Evolutionary conservation across 2,329 filamentous ascomycete species (phyloP), one percentile per base, ranked within the genome.

Genomic region (Penicillium brasilianum): DNA sequence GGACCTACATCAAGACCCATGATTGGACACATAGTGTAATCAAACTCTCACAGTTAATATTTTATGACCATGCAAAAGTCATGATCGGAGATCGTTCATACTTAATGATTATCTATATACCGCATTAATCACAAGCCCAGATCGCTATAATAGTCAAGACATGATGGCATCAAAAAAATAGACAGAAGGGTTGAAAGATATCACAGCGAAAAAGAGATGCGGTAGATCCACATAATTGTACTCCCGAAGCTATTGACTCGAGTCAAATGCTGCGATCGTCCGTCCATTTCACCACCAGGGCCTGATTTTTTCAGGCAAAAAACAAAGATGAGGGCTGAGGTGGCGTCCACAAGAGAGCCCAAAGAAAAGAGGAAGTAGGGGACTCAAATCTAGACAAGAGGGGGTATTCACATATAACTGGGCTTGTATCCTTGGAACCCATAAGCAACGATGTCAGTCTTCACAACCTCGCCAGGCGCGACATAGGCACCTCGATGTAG

Each of bases 391-490:
- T 28, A 28, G 25, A 37, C 18, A 53, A 44, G n/a, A 22, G n/a
- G 34, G 34, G 52, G 37, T 54, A 54, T 56, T 76, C 68, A 77
- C 74, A 77, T 76, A 57, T 79, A 78, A 61, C 72, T 75, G 44
- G 78, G 77, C 55, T 78, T 79, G 30, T 76, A 66, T 6, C 76
- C 76, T 51, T 79, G 77, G 44, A 78, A 78, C 16, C 77, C 74
- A 67, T 79, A 79, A 28, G 75, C 74, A 55, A 75, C 72, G 60
- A 81, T 76, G 50, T 80, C 74, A n/a, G 74, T 71, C 60, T 73
- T 77, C 32, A 82, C 79, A 36, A 81, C 71, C 50, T 80, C 78
- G 20, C 78, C 78, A 4, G 80, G 77, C 43, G 78, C 78, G 51
- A 82, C 77, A 66, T 80, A 81, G 7, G 76, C 76, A 6, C 78